Conservation (phyloP, 257 asterid genomes). For the Nicotiana noctiflora region DNA sequence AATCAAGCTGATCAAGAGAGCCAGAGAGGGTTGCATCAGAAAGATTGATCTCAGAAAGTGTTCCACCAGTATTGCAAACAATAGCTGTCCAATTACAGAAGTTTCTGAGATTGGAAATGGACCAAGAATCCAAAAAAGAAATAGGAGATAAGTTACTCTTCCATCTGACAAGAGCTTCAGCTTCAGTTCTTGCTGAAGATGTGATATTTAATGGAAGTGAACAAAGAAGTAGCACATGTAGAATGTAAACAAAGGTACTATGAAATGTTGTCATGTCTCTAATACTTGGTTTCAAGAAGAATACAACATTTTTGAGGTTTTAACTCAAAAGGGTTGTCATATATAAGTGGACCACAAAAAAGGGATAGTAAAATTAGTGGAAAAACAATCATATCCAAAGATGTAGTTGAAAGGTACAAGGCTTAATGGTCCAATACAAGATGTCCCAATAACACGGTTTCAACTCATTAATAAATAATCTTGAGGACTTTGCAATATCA, state of each 20-base stretch:
- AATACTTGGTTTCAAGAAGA: not conserved
- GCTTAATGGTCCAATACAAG: not conserved
- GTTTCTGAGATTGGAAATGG: conserved; percentile 32
- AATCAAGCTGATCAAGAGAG: conserved; percentile 34
- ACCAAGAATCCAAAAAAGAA: conserved; percentile 45
- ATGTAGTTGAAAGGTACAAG: not conserved
- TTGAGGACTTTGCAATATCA: not conserved
- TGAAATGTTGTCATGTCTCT: conserved; percentile 28
- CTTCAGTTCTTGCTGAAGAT: conserved; percentile 49
- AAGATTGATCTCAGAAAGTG: conserved; percentile 40
- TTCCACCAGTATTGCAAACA: conserved; percentile 34
- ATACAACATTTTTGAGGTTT: not conserved
- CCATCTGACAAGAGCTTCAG: conserved; percentile 60
- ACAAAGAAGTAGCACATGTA: conserved; percentile 17
- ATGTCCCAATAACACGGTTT: not conserved
- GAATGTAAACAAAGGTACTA: conserved; percentile 14
- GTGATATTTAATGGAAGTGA: conserved; percentile 21
- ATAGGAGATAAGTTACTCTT: conserved; percentile 26
- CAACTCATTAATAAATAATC: not conserved
- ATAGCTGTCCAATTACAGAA: conserved; percentile 66
- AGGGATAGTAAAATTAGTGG: not conserved
- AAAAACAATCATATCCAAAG: not conserved
- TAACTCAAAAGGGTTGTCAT: not conserved
- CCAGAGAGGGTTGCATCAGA: conserved; percentile 33
- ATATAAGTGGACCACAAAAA: not conserved